phyloP scores from a whole-genome alignment of 495 filamentous ascomycete species.

The Cercophora newfieldiana region DNA sequence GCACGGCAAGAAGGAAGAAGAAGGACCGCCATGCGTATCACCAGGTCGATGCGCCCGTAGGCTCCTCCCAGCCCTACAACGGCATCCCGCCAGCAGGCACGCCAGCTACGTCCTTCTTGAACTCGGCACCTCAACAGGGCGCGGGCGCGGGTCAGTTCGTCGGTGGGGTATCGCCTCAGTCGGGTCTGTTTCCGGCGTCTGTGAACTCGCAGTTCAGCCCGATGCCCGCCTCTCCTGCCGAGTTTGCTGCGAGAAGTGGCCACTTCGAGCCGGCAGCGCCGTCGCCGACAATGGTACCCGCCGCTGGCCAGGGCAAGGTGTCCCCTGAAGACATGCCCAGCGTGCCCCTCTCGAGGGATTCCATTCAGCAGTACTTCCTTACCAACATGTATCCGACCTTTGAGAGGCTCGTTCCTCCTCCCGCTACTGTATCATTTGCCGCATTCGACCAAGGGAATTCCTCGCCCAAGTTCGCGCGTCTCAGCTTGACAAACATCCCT shows the following conservation, averaged over 20 bases:
- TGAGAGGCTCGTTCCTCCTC: conserved; percentile 85
- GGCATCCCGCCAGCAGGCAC: conserved; percentile 61
- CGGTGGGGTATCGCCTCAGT: conserved; percentile 54
- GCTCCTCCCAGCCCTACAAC: conserved; percentile 65
- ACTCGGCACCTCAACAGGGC: conserved; percentile 54
- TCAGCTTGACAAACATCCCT: conserved; percentile 91
- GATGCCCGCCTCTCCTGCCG: conserved; percentile 51
- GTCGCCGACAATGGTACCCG: conserved; percentile 38
- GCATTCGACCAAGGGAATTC: conserved; percentile 95
- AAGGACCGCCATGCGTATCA: conserved; percentile 95
- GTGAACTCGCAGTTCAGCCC: conserved; percentile 61
- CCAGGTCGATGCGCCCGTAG: conserved; percentile 69
- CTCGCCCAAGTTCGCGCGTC: conserved; percentile 87
- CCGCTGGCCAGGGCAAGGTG: conserved; percentile 69
- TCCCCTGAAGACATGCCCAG: conserved; percentile 94
- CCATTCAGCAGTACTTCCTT: conserved; percentile 77
- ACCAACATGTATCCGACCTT: conserved; percentile 90
- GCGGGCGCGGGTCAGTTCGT: conserved; percentile 36
- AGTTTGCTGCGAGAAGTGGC: conserved; percentile 57
- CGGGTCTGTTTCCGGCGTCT: conserved; percentile 61
- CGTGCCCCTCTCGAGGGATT: conserved; percentile 81
- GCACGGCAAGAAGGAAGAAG: conserved; percentile 70
- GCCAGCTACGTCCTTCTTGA: conserved; percentile 66
- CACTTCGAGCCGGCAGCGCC: conserved; percentile 32
- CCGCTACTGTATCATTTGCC: conserved; percentile 86